Base-by-base conservation (phyloP, 1,284 basidiomycete species). In the Sanghuangporus weigelae region DNA sequence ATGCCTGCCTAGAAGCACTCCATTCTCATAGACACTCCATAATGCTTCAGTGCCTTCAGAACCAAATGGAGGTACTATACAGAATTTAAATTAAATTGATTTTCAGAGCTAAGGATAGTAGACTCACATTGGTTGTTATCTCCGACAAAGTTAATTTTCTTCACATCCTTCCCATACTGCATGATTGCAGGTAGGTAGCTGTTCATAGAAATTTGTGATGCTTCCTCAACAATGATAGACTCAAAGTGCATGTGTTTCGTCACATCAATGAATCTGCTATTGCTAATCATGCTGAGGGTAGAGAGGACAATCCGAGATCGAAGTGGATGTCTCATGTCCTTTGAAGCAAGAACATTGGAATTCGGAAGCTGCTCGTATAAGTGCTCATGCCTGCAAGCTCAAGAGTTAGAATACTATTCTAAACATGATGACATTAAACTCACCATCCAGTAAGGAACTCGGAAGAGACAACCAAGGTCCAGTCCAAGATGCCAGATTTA, bases 201-300 rank as follows among this genome's bases (percentile, higher is more conserved):
- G 44, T 83, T 82, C 50, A 78, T 65, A 14, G 85, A 80, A 63
- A 87, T 86, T 65, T 87, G 86, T 71, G 83, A 84, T 0, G 86
- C 86, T 73, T 88, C 86, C 73, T 87, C 86, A 44, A 88, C 73
- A 64, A 88, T 72, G n/a, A 88, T 69, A 16, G 72, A 78, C 14
- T 77, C 72, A 16, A 86, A 69, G 1, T 62, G 69, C 3, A 76
- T 70, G 62, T 80, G 78, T 48, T 57, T 44, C 1, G 60, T 69
- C 60, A 90, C 71, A 71, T 49, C 76, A 67, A 26, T 63, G 60
- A 31, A 69, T 0, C 2, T 16, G 0, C 21, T 42, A 65, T 78
- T 80, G 2, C 87, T 85, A 0, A 92, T 78, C 87, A 91, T 92
- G 70, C 80, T 80, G 0, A 91, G 72, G 10, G 90, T 92, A 70